A percentile compares a stretch with the other conserved stretches of the same genome.
phyloP scores from a whole-genome alignment of 345 rosid genomes.

The Ricinus communis region DNA sequence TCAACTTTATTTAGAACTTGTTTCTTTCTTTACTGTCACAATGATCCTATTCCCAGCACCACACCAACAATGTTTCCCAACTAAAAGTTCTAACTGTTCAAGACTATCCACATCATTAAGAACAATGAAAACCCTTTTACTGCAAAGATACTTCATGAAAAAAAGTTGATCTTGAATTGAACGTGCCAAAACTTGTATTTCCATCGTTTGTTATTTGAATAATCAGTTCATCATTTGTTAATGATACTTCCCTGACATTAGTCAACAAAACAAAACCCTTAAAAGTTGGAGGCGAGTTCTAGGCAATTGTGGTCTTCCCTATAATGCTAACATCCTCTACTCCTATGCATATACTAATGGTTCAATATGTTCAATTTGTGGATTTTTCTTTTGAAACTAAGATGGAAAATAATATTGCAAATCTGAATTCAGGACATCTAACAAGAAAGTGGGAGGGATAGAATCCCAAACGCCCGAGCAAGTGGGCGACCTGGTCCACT shows the following conservation, averaged over 20 bases:
- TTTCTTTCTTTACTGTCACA: constrained; percentile 9
- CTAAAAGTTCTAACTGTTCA: not conserved
- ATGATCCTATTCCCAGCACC: constrained; percentile 12
- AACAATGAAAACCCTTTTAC: not conserved
- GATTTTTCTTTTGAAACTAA: not conserved
- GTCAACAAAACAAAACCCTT: not conserved
- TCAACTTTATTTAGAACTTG: constrained; percentile 3
- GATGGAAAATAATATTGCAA: no score
- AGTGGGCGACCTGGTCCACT: no score
- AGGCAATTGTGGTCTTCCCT: not conserved
- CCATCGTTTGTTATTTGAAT: not conserved
- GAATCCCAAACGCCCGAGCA: no score
- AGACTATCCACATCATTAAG: constrained; percentile 4
- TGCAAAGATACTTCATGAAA: not conserved
- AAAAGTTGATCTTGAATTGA: not conserved
- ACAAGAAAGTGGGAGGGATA: no score
- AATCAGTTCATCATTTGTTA: not conserved
- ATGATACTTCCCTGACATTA: constrained; percentile 9
- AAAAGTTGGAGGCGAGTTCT: not conserved
- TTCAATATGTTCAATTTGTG: not conserved
- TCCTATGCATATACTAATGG: not conserved
- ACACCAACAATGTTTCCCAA: constrained; percentile 4
- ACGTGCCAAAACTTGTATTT: not conserved
- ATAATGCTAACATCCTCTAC: not conserved
- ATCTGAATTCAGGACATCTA: no score